Percentiles rank a stretch among this genome's conserved stretches.
Conservation (phyloP, 1,284 basidiomycete species). For the Cryptococcus sp. region DNA sequence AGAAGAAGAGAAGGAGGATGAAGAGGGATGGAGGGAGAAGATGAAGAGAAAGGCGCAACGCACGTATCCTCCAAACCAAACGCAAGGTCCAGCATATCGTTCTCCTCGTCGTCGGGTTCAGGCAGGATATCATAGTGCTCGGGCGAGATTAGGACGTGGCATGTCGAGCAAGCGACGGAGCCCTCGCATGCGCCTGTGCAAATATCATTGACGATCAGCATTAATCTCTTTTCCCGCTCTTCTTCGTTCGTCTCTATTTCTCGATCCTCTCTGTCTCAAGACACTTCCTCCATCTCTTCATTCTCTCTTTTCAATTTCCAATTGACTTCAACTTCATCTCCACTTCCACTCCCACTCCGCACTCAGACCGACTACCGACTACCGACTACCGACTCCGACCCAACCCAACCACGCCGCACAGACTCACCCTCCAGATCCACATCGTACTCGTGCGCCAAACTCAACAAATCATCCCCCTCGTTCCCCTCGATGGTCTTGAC, state of each 20-base stretch:
- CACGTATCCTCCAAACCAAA: constrained; percentile 96
- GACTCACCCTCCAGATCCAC: constrained; percentile 90
- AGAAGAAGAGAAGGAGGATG: not conserved
- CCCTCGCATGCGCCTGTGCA: constrained; percentile 87
- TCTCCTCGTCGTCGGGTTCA: constrained; percentile 96
- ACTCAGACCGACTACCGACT: too few species aligned
- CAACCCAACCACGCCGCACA: not conserved
- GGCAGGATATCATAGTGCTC: constrained; percentile 82
- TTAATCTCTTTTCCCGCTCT: too few species aligned
- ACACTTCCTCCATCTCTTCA: too few species aligned
- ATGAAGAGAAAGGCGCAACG: constrained; percentile 28
- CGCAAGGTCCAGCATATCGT: constrained; percentile 97
- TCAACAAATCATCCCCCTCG: constrained; percentile 89
- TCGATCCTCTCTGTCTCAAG: too few species aligned
- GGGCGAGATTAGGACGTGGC: constrained; percentile 86
- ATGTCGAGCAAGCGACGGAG: constrained; percentile 95
- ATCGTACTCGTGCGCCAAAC: constrained; percentile 92
- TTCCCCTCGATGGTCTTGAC: constrained; percentile 89
- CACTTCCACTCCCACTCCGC: too few species aligned
- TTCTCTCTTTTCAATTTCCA: too few species aligned
- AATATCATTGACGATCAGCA: not conserved
- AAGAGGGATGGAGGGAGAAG: too few species aligned
- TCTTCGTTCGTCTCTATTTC: too few species aligned
- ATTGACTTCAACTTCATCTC: too few species aligned
- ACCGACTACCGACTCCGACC: too few species aligned